Evolutionary conservation across 2,329 filamentous ascomycete species (phyloP).

Genomic region (Chalaropsis thielavioides): DNA sequence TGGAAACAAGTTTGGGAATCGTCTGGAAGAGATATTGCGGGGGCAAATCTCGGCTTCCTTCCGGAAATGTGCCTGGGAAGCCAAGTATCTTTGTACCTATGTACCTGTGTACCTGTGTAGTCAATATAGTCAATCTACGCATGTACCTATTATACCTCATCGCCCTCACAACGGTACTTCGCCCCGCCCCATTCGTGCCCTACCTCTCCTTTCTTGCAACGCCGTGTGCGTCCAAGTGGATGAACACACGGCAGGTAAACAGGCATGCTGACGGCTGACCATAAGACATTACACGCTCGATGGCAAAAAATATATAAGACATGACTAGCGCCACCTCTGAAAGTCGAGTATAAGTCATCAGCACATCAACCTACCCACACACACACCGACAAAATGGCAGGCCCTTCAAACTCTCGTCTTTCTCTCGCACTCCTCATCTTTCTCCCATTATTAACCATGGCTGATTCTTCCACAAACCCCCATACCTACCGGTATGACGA

Average conservation of each 20-base stretch:
- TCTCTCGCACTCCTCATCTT: background rate
- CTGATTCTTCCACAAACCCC: background rate
- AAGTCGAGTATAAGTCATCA: background rate
- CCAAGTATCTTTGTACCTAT: background rate
- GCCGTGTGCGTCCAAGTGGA: background rate
- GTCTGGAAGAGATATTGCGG: conserved; percentile 8
- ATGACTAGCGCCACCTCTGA: background rate
- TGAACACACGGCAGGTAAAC: background rate
- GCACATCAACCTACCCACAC: background rate
- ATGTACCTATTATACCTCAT: background rate
- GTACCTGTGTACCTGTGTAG: background rate
- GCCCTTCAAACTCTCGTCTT: background rate
- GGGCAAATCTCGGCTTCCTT: conserved; percentile 13
- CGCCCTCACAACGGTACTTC: background rate
- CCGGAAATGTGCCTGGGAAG: background rate
- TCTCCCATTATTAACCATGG: background rate
- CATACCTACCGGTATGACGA: conserved; percentile 35
- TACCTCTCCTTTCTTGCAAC: background rate
- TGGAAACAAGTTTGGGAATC: conserved; percentile 1
- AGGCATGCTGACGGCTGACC: background rate
- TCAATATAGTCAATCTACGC: background rate
- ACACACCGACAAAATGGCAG: background rate
- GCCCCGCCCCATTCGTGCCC: background rate
- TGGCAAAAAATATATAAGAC: background rate
- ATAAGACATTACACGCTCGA: background rate